These are phyloP conservation scores for Chlorella sp. DNA, from an alignment of 139 green algal species.

Conservation along the genomic window DNA sequence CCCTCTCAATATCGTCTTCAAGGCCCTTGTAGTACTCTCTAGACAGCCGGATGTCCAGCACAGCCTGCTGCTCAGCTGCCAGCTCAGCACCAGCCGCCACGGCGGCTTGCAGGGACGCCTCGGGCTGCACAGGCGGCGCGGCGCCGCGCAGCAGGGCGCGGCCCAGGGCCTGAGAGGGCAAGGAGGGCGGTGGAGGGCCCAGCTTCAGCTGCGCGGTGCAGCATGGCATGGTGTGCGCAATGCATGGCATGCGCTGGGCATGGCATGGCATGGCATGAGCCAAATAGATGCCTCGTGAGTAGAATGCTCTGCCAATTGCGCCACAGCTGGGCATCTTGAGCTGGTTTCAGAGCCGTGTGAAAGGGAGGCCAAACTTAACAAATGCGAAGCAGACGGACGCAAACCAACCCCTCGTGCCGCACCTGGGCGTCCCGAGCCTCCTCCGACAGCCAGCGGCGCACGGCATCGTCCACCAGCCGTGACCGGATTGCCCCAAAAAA, in stretches of 20 bases:
- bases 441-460: conserved; percentile 19
- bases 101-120: conserved; percentile 1
- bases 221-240: no score
- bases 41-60: conserved; percentile 29
- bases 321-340: no score
- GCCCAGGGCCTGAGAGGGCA: not conserved
- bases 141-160: not conserved
- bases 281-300: no score
- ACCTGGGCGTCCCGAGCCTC: no score
- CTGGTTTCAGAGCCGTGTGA: no score
- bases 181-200: not conserved
- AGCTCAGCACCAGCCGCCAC: conserved; percentile 13
- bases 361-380: no score
- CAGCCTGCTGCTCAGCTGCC: conserved; percentile 33
- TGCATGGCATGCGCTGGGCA: no score
- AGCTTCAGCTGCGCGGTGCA: no score
- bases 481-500: conserved; percentile 61
- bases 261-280: no score
- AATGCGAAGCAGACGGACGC: no score
- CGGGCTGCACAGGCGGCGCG: not conserved
- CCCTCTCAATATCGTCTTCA: not conserved
- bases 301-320: no score
- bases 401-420: no score
- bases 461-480: conserved; percentile 18
- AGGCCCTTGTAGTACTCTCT: conserved; percentile 6